Percentiles rank a stretch among this genome's conserved stretches.
phyloP scores from a whole-genome alignment of 1,284 basidiomycete species.

The Trametes hirsuta region DNA sequence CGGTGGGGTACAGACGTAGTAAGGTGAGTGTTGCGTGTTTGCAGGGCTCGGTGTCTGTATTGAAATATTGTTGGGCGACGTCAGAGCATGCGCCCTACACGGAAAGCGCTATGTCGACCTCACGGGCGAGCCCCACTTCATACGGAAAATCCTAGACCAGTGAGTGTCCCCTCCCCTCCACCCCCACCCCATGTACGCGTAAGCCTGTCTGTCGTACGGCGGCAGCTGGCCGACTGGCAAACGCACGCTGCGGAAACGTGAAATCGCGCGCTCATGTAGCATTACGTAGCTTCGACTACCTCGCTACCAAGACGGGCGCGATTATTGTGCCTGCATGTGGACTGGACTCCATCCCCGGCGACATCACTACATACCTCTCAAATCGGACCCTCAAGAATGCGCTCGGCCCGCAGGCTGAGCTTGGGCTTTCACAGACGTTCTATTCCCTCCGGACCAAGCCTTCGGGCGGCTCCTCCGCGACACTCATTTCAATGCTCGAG shows the following conservation, averaged over 20 bases:
- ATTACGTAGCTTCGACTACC: conserved; percentile 57
- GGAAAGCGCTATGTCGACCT: conserved; percentile 71
- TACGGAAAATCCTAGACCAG: conserved; percentile 54
- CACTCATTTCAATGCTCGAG: conserved; percentile 51
- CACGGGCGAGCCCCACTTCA: conserved; percentile 57
- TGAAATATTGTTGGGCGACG: not conserved
- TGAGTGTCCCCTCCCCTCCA: conserved; percentile 24
- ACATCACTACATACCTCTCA: conserved; percentile 62
- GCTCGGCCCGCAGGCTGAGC: conserved; percentile 36
- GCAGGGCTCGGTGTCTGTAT: not conserved
- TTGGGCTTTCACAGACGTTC: conserved; percentile 45
- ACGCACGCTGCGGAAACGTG: not conserved
- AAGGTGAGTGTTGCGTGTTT: conserved; percentile 37
- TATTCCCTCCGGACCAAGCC: conserved; percentile 52
- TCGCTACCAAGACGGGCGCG: conserved; percentile 65
- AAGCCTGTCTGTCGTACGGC: not conserved
- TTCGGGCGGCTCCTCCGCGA: conserved; percentile 74
- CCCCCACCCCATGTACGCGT: not conserved
- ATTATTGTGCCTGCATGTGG: conserved; percentile 75
- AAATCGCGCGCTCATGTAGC: not conserved
- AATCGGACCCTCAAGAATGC: conserved; percentile 48
- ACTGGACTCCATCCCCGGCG: conserved; percentile 75
- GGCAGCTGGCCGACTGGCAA: no score
- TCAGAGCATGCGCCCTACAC: conserved; percentile 51
- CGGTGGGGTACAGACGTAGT: conserved; percentile 67